phyloP scores from a whole-genome alignment of 192 early-diverging fungal species.

The Phycomyces nitens region DNA sequence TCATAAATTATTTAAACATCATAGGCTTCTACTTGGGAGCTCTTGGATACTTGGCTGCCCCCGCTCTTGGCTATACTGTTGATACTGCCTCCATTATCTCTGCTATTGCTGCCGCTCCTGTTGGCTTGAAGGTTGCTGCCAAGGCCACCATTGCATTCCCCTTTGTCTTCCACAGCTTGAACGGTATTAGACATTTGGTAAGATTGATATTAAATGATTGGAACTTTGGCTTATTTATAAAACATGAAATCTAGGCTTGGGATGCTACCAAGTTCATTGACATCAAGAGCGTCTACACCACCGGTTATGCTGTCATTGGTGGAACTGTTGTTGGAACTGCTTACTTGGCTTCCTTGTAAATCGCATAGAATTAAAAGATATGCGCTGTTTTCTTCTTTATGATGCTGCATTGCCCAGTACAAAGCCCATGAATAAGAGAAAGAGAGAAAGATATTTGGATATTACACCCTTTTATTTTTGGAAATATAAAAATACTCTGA shows the following conservation, averaged over 20 bases:
- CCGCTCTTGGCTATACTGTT: conserved; percentile 57
- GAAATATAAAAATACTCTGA: no score
- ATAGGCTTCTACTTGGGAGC: conserved; percentile 64
- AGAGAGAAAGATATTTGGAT: no score
- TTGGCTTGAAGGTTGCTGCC: conserved; percentile 58
- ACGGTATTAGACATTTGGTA: conserved; percentile 87
- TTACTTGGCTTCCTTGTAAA: conserved; percentile 34
- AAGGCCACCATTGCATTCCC: conserved; percentile 73
- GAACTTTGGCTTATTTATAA: neutral
- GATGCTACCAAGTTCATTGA: conserved; percentile 69
- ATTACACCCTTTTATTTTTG: no score
- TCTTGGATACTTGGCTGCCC: conserved; percentile 63
- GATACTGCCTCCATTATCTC: conserved; percentile 64
- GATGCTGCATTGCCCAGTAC: no score
- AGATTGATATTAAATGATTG: conserved; percentile 8
- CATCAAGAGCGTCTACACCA: conserved; percentile 76
- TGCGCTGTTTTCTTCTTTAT: no score
- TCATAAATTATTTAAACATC: neutral
- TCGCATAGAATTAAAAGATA: no score
- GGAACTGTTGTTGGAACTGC: conserved; percentile 25
- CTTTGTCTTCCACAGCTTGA: conserved; percentile 80
- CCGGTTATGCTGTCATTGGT: conserved; percentile 75
- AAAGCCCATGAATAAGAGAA: no score
- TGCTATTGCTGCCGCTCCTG: conserved; percentile 64
- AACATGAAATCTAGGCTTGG: conserved; percentile 57